phyloP scores from a whole-genome alignment of 2,329 filamentous ascomycete genomes.

The Cordyceps fumosorosea region DNA sequence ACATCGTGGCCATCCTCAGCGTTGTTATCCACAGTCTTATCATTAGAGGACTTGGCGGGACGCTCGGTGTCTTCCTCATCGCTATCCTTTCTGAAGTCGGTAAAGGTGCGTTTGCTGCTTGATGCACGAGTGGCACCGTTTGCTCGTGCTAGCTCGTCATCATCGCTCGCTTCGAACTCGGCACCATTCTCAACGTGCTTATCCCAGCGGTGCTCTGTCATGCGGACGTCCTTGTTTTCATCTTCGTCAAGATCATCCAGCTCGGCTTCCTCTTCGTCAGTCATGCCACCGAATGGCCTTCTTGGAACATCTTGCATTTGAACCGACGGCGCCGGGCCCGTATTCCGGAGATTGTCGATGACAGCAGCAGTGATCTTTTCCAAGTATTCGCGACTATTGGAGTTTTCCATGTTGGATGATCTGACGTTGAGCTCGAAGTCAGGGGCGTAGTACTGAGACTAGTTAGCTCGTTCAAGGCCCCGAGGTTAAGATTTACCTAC shows the following conservation, averaged over 20 bases:
- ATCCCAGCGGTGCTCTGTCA: constrained; percentile 77
- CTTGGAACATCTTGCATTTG: constrained; percentile 76
- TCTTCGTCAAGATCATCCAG: constrained; percentile 72
- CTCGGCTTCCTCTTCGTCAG: constrained; percentile 60
- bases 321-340: constrained; percentile 80
- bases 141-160: constrained; percentile 69
- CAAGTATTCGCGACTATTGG: constrained; percentile 76
- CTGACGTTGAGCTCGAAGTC: constrained; percentile 89
- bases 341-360: constrained; percentile 79
- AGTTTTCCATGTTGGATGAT: constrained; percentile 83
- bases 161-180: constrained; percentile 82
- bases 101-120: constrained; percentile 44
- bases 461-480: constrained; percentile 21
- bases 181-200: constrained; percentile 68
- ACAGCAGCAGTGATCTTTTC: constrained; percentile 76
- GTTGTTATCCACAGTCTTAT: constrained; percentile 24
- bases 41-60: constrained; percentile 25
- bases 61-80: constrained; percentile 35
- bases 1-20: constrained; percentile 28
- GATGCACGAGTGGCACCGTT: constrained; percentile 61
- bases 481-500: constrained; percentile 43
- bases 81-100: constrained; percentile 42
- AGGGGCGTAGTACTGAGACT: constrained; percentile 74
- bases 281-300: constrained; percentile 54
- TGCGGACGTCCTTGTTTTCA: constrained; percentile 74